Base-by-base conservation (phyloP, 768 basidiomycete genomes). In the Favolaschia claudopus region DNA sequence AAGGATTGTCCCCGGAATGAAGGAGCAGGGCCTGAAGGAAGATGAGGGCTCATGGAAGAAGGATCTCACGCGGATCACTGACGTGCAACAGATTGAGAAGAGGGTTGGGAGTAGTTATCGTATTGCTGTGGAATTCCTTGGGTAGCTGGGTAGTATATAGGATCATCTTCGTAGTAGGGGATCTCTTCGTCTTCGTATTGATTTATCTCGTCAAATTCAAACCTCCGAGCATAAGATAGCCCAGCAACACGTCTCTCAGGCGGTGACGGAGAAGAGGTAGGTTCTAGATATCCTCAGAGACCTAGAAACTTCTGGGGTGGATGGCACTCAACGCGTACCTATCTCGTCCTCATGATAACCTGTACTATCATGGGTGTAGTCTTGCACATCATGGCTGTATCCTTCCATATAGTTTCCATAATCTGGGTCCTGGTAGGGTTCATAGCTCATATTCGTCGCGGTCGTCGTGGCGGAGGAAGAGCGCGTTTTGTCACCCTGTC, bases 271-370 rank as follows among this genome's bases (percentile, higher is more conserved):
- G 72, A 69, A 42, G 70, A 72, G 33, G 61, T 28, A n/a, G 3
- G 31, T 55, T 43, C 47, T 34, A 14, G 22, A 1, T 10, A 12
- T 53, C 50, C 31, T 54, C 2, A 55, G 45, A n/a, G 32, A 42
- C 43, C 45, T 22, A 39, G 48, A 44, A 38, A 32, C 29, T 27
- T 25, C 9, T n/a, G n/a, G 25, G 29, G 46, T 43, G 20, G 38
- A 31, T 24, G 44, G 22, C 32, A 40, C 43, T 34, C 22, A 20
- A 63, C 70, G 75, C 77, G 56, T 63, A 77, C 77, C 69, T 58
- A 72, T 72, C 36, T 72, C 75, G 60, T 75, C 76, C 10, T 24
- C 56, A 46, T 64, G 73, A 73, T 74, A 78, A 29, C 69, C 60
- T 38, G 65, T 75, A 65, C 62, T 47, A 25, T 51, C 29, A 44